Percentiles rank a stretch among this genome's conserved stretches.
phyloP scores from a whole-genome alignment of 805 yeast species.

The Teunomyces cretensis region DNA sequence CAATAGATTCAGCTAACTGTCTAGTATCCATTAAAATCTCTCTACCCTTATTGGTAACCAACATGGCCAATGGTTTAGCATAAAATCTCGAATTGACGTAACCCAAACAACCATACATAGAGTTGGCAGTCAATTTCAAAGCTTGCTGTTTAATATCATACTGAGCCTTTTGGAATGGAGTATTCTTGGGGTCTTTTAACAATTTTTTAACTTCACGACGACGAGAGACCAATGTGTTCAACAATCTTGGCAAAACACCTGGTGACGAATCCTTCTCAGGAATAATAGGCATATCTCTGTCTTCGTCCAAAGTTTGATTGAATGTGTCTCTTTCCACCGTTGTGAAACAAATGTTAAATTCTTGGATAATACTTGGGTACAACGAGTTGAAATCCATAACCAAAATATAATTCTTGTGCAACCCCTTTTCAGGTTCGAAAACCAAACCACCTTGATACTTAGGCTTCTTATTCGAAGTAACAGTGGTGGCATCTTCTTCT shows the following conservation, averaged over 20 bases:
- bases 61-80: slow-evolving; percentile 93
- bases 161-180: slow-evolving; percentile 68
- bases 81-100: slow-evolving; percentile 88
- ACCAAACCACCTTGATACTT: slow-evolving; percentile 92
- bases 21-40: slow-evolving; percentile 92
- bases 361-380: slow-evolving; percentile 96
- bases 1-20: slow-evolving; percentile 83
- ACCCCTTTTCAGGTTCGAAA: slow-evolving; percentile 93
- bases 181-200: slow-evolving; percentile 70
- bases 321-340: slow-evolving; percentile 74
- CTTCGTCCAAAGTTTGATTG: slow-evolving; percentile 45
- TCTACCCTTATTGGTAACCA: slow-evolving; percentile 93
- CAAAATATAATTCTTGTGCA: slow-evolving; percentile 81
- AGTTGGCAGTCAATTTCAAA: slow-evolving; percentile 92
- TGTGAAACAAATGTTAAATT: slow-evolving; percentile 94
- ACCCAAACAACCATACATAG: slow-evolving; percentile 99
- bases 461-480: slow-evolving; percentile 60
- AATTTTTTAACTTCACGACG: slow-evolving; percentile 90
- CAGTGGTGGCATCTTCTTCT: slow-evolving; percentile 45
- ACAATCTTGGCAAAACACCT: slow-evolving; percentile 85
- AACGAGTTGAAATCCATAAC: slow-evolving; percentile 98
- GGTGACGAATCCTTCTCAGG: slow-evolving; percentile 59
- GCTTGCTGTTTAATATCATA: slow-evolving; percentile 96
- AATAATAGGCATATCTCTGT: slow-evolving; percentile 62
- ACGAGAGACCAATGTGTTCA: slow-evolving; percentile 81